These are phyloP conservation scores for Aspergillus pseudoterreus DNA, from an alignment of 2,329 filamentous ascomycete species.

Conservation along the genomic window DNA sequence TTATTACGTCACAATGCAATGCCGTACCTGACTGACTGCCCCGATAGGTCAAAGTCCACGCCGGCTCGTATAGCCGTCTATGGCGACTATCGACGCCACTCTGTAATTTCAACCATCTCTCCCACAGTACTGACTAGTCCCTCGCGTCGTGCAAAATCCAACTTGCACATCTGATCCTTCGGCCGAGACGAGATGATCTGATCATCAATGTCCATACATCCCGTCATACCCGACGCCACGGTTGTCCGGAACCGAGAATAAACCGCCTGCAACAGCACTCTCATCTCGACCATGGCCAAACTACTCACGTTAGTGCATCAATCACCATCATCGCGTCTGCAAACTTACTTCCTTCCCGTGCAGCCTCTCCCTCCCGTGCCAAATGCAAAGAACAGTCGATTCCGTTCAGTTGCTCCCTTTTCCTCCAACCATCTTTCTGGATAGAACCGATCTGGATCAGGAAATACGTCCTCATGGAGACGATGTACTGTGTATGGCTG, in stretches of 20 bases:
- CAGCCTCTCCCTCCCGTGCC: constrained; percentile 63
- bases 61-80: too few relatives aligned
- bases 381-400: constrained; percentile 63
- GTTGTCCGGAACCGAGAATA: constrained; percentile 57
- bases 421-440: constrained; percentile 35
- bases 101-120: too few relatives aligned
- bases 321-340: not conserved
- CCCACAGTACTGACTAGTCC: not conserved
- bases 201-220: constrained; percentile 62
- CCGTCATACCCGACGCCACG: constrained; percentile 51
- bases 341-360: constrained; percentile 50
- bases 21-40: too few relatives aligned
- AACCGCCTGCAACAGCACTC: constrained; percentile 58
- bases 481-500: constrained; percentile 38
- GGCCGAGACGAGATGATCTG: constrained; percentile 66
- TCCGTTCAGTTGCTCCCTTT: constrained; percentile 35
- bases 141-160: constrained; percentile 31
- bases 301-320: constrained; percentile 24
- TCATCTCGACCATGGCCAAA: constrained; percentile 66
- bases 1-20: too few relatives aligned
- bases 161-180: constrained; percentile 55
- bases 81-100: too few relatives aligned
- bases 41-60: too few relatives aligned
- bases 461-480: constrained; percentile 25
- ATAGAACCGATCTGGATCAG: constrained; percentile 26